A percentile compares a stretch with the other conserved stretches of the same genome.
These are phyloP conservation scores for Meyerozyma athensensis DNA, from an alignment of 1,139 yeast genomes.

Conservation along the genomic window DNA sequence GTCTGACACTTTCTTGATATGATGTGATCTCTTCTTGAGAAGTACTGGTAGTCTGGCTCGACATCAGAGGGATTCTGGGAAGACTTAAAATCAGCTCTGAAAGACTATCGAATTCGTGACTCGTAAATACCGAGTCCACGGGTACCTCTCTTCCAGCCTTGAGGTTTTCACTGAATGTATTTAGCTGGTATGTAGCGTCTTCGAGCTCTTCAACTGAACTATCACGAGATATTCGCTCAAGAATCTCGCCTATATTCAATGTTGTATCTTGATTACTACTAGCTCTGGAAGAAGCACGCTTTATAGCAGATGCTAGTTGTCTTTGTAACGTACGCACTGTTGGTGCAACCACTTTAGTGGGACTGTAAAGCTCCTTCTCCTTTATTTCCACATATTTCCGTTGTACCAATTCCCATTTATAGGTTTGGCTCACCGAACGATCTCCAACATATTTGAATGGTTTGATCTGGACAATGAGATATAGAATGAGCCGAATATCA, in stretches of 20 bases:
- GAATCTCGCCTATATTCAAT: neutral
- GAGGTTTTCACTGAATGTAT: conserved; percentile 1
- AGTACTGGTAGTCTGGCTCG: neutral
- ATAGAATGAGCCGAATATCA: neutral
- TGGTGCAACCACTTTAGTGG: neutral
- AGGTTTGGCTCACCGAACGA: conserved; percentile 3
- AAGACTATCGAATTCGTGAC: neutral
- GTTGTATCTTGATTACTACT: neutral
- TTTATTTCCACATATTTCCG: conserved; percentile 1
- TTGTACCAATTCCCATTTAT: conserved; percentile 2
- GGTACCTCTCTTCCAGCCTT: neutral
- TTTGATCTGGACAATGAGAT: conserved; percentile 1
- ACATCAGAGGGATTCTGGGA: neutral
- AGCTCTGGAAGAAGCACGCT: neutral
- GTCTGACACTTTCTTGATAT: neutral
- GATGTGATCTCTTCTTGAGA: neutral
- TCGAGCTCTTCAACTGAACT: neutral
- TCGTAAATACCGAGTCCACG: neutral
- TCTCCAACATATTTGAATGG: conserved; percentile 3
- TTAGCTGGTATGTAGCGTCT: neutral
- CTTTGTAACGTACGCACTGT: neutral
- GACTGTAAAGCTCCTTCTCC: neutral
- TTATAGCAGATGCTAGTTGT: conserved; percentile 1
- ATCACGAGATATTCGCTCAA: neutral
- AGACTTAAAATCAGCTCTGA: neutral